Evolutionary conservation across 257 asterid species (phyloP), one percentile per base, ranked within the genome.

Genomic region (Penstemon barbatus): DNA sequence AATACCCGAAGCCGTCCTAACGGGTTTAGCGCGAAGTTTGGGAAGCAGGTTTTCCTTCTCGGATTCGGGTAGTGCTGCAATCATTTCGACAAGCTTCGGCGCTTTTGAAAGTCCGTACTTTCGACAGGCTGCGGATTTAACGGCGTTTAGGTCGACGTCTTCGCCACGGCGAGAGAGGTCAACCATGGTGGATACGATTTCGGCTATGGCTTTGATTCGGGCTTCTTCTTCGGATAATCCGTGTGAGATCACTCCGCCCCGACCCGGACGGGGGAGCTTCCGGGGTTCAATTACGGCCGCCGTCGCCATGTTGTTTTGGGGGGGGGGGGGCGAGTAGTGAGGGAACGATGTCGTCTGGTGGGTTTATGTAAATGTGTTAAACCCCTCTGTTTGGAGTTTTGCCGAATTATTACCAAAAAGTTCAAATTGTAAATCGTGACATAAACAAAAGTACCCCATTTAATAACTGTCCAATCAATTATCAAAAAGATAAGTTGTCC

Each of bases 41-140:
- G 99, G 99, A 59, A 93, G 87, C 48, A 94, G 82, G 5, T 84
- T 70, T 65, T 94, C 97, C 79, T 82, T 91, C 80, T 94, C 97
- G 4, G 95, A 74, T 15, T 94, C 97, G 0, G 99, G 99, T 71
- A 94, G 75, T 25, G 99, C 97, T 5, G 97, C 97, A 43, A 94
- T 94, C 97, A 94, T 94, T 80, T 94, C 99, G 2, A 94, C 99
- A 6, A 93, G 90, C 80, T 94, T 94, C 3, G 99, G 99, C 4
- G 99, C 96, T 65, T 91, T 82, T 36, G 97, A 86, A 19, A 94
- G 95, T 1, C 97, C 96, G 75, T 91, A 94, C 63, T 89, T 94
- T 38, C 99, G 87, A 71, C 99, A 89, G 6, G 96, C 95, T 40
- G 97, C 89, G 57, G 97, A 91, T 64, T 94, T 94, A 6, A 94